A percentile compares a stretch with the other conserved stretches of the same genome.
Conservation (phyloP, 768 basidiomycete genomes). For the Trametes cubensis region DNA sequence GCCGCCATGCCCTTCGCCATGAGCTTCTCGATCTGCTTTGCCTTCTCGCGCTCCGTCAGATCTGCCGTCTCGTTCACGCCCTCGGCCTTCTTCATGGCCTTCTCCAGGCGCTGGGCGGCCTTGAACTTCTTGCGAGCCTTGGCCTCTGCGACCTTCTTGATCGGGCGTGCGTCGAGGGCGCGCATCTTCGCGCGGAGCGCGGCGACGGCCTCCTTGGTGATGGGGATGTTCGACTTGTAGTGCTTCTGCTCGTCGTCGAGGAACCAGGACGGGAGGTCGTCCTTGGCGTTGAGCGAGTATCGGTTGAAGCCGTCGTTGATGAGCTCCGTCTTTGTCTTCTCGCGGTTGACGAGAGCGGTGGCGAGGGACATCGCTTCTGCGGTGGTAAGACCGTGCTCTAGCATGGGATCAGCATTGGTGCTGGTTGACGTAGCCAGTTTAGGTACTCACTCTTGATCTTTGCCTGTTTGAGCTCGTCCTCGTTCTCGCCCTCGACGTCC, state of each 20-base stretch:
- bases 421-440: not conserved
- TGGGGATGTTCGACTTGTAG: conserved; percentile 94
- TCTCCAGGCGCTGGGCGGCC: conserved; percentile 82
- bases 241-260: conserved; percentile 92
- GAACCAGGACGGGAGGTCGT: conserved; percentile 94
- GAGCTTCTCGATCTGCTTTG: conserved; percentile 88
- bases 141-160: conserved; percentile 98
- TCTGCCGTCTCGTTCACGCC: conserved; percentile 87
- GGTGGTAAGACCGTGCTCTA: conserved; percentile 83
- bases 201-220: conserved; percentile 92
- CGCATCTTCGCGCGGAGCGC: conserved; percentile 88
- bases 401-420: conserved; percentile 8
- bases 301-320: conserved; percentile 96
- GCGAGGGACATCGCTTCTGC: conserved; percentile 92
- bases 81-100: conserved; percentile 95
- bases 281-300: conserved; percentile 89
- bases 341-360: conserved; percentile 86
- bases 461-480: conserved; percentile 66
- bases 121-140: conserved; percentile 96
- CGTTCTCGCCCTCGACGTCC: conserved; percentile 79
- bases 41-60: conserved; percentile 94
- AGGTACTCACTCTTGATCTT: conserved; percentile 63
- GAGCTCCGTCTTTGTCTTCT: conserved; percentile 85
- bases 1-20: conserved; percentile 80
- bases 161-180: conserved; percentile 92